Percentiles rank a stretch among this genome's conserved stretches.
Evolutionary conservation across 805 yeast genomes (phyloP).

Genomic region (Hanseniaspora jakobsenii): DNA sequence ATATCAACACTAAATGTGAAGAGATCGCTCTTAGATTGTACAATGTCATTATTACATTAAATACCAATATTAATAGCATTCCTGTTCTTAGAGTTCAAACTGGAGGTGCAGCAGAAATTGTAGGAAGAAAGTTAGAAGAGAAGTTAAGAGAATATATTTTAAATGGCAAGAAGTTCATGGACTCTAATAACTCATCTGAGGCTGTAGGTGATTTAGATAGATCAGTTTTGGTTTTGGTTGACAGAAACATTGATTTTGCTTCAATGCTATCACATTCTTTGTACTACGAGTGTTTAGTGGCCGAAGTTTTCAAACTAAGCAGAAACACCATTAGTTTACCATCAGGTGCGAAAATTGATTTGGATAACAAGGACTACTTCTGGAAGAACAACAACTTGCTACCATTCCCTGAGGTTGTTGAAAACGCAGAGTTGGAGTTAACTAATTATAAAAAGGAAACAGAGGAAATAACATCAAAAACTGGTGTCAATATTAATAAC

Average conservation of each 20-base stretch:
- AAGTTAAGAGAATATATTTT: conserved; percentile 75
- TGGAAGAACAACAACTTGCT: conserved; percentile 74
- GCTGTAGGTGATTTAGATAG: conserved; percentile 36
- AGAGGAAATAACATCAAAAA: conserved; percentile 64
- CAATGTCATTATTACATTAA: conserved; percentile 55
- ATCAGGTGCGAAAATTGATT: conserved; percentile 50
- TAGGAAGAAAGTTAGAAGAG: conserved; percentile 75
- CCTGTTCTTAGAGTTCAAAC: conserved; percentile 86
- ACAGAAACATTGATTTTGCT: conserved; percentile 78
- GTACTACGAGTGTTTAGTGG: conserved; percentile 94
- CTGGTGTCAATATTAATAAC: conserved; percentile 62
- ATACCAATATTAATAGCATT: conserved; percentile 41
- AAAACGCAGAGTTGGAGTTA: conserved; percentile 78
- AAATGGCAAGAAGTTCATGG: conserved; percentile 36
- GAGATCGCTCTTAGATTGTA: conserved; percentile 68
- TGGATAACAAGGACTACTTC: conserved; percentile 87
- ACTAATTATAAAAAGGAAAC: conserved; percentile 78
- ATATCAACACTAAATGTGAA: conserved; percentile 56
- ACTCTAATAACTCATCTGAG: conserved; percentile 1
- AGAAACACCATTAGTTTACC: conserved; percentile 68
- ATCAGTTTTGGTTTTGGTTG: conserved; percentile 69
- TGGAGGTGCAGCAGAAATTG: conserved; percentile 91
- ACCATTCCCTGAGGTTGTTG: conserved; percentile 99
- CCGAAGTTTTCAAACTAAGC: conserved; percentile 74
- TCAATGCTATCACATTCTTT: conserved; percentile 95